Evolutionary conservation across 2,329 filamentous ascomycete species (phyloP).

Genomic region (Sporothrix protearum): DNA sequence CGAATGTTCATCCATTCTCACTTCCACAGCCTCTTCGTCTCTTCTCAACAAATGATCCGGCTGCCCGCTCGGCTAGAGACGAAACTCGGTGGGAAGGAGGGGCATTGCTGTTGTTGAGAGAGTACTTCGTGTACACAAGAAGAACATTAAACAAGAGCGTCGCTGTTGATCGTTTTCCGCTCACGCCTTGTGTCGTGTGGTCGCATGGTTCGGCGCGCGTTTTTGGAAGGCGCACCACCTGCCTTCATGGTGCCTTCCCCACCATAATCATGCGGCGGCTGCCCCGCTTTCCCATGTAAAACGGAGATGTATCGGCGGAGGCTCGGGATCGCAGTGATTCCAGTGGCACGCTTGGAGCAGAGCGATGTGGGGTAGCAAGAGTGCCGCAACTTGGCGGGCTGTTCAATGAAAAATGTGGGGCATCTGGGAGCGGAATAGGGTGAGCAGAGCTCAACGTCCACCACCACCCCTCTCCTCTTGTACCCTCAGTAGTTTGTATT

Average conservation of each 20-base stretch:
- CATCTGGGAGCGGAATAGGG: background rate
- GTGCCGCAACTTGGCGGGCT: background rate
- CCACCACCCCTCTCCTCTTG: background rate
- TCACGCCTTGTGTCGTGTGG: background rate
- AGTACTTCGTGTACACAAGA: background rate
- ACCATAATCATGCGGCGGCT: background rate
- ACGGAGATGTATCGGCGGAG: conserved; percentile 29
- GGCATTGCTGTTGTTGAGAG: background rate
- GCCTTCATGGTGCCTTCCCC: background rate
- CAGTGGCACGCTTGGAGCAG: background rate
- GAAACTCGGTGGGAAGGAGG: conserved; percentile 2
- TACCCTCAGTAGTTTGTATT: background rate
- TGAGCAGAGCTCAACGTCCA: background rate
- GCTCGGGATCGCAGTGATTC: conserved; percentile 22
- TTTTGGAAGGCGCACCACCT: background rate
- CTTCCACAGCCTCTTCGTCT: background rate
- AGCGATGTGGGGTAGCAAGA: conserved; percentile 25
- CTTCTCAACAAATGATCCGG: conserved; percentile 1
- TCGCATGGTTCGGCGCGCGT: background rate
- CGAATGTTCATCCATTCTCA: background rate
- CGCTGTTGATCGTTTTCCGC: conserved; percentile 1
- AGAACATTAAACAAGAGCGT: background rate
- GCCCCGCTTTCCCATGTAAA: background rate
- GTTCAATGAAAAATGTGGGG: background rate
- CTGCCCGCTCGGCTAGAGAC: background rate